Base-by-base conservation (phyloP, 2,329 filamentous ascomycete genomes). In the Purpureocillium lavendulum region DNA sequence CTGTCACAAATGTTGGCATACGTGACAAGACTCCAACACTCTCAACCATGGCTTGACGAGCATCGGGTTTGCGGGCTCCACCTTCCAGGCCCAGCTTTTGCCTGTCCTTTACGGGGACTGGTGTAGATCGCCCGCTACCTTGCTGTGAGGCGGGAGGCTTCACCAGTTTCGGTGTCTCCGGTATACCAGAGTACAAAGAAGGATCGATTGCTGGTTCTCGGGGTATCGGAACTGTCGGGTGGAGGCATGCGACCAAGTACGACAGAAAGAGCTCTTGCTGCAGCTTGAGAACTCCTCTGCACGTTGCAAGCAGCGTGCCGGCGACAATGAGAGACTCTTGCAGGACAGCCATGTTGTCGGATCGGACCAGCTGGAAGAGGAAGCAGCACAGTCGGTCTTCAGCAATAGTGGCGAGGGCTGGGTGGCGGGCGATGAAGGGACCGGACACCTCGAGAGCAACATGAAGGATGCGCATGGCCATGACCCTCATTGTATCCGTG, bases 41-140 rank as follows among this genome's bases (percentile, higher is more conserved):
- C 64, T 98, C 92, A 4, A 98, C 87, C 92, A 98, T 98, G 26
- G 92, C 89, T 67, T 98, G 92, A 49, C 92, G 77, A 24, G 92
- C 89, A 61, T 98, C 94, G 4, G 92, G 92, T 58, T 94, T 95
- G 45, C 92, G 77, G 29, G 86, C 79, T 8, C 90, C 89, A 2
- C 92, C 90, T 61, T 97, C 92, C 55, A 98, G 70, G 1, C 92
- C 92, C 29, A 97, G 74, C 58, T 87, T 92, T 59, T 94, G 88
- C 39, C 92, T 79, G 54, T 98, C 92, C 56, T 89, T 89, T 39
- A 96, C 82, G 7, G 87, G 84, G 2, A 97, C 87, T 24, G 92
- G 92, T 2, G 92, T 96, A 29, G 86, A 80, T 39, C 89, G 77
- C 7, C 92, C 90, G 54, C 88, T 96, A 44, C 69, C 73, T 4